These are phyloP conservation scores for Lagerstroemia speciosa DNA, from an alignment of 345 rosid species.

Conservation along the genomic window DNA sequence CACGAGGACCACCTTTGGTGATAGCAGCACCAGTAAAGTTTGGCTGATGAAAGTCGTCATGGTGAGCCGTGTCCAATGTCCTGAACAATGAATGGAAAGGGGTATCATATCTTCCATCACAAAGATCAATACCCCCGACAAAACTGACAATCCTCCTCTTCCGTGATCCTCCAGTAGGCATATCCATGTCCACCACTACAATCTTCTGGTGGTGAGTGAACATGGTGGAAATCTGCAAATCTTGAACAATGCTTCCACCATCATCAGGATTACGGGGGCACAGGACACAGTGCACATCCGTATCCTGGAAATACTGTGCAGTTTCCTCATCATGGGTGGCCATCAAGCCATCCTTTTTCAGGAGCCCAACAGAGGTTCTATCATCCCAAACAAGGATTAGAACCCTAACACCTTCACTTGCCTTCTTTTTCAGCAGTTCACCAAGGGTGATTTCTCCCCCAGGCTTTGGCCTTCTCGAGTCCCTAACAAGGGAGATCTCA, in stretches of 20 bases:
- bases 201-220: slow-evolving; percentile 99
- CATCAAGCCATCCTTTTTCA: slow-evolving; percentile 90
- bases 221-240: slow-evolving; percentile 81
- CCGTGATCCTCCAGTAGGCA: slow-evolving; percentile 57
- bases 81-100: slow-evolving; percentile 94
- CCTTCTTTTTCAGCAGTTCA: slow-evolving; percentile 83
- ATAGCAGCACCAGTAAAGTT: slow-evolving; percentile 74
- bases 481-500: slow-evolving; percentile 76
- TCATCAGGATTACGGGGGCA: slow-evolving; percentile 98
- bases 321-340: slow-evolving; percentile 98
- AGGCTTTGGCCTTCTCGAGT: slow-evolving; percentile 85
- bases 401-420: slow-evolving; percentile 89
- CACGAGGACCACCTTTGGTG: slow-evolving; percentile 95
- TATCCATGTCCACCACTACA: slow-evolving; percentile 69
- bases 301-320: slow-evolving; percentile 43
- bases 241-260: slow-evolving; percentile 91
- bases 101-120: slow-evolving; percentile 93
- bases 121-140: slow-evolving; percentile 95
- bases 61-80: slow-evolving; percentile 88
- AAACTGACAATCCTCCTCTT: slow-evolving; percentile 84
- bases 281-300: slow-evolving; percentile 77
- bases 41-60: slow-evolving; percentile 97
- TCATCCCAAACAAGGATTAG: slow-evolving; percentile 96
- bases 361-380: slow-evolving; percentile 82
- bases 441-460: slow-evolving; percentile 83